phyloP scores from a whole-genome alignment of 208 protist species.

The Leishmania arabica region DNA sequence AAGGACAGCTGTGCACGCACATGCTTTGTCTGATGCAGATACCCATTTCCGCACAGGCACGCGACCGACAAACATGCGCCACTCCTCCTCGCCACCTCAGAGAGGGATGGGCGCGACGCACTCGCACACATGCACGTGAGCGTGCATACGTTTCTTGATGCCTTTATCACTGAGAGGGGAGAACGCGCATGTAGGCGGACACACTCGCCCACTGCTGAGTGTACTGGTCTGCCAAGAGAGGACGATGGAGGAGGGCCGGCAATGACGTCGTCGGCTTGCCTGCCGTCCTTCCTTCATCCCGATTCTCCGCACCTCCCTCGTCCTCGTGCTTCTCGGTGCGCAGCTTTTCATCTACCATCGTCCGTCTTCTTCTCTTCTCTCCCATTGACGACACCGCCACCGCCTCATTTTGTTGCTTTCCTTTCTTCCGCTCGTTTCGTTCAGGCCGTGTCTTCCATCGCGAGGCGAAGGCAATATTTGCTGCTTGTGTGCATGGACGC shows the following conservation, averaged over 20 bases:
- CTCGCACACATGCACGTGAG: neutral
- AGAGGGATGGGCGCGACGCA: neutral
- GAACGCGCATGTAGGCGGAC: too few species aligned
- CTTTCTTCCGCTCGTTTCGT: neutral
- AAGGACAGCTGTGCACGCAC: neutral
- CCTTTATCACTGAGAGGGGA: neutral
- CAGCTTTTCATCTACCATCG: neutral
- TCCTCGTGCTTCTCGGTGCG: neutral
- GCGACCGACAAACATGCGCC: neutral
- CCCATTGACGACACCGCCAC: neutral
- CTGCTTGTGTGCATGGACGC: neutral
- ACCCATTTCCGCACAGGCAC: neutral
- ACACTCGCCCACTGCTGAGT: neutral
- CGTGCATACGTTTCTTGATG: too few species aligned
- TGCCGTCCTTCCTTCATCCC: neutral
- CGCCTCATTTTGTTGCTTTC: neutral
- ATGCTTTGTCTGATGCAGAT: neutral
- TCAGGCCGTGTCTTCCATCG: neutral
- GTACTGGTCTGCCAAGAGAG: neutral
- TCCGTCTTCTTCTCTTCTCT: neutral
- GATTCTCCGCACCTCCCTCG: neutral
- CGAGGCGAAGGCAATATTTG: neutral
- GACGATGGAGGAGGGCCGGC: neutral
- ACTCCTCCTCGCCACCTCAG: neutral
- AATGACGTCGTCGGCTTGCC: neutral